Conservation (phyloP, 2,329 filamentous ascomycete species). For the Arachnomyces sp. region DNA sequence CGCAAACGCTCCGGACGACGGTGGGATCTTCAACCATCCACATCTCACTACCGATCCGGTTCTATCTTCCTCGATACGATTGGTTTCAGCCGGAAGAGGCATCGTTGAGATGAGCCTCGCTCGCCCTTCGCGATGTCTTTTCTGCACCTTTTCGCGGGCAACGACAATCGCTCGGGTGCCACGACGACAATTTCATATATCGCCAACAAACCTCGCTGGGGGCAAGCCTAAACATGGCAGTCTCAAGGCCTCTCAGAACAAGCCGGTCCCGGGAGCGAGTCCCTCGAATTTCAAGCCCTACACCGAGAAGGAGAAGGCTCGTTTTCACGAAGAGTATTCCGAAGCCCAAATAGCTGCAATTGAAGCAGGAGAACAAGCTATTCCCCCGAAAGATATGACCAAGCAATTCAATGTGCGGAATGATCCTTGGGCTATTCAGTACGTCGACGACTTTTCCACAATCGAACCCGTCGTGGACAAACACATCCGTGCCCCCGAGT, state of each 20-base stretch:
- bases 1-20: too few relatives aligned
- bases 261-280: slow-evolving; percentile 14
- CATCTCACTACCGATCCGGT: background rate
- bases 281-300: slow-evolving; percentile 48
- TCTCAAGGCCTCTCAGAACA: slow-evolving; percentile 29
- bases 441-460: slow-evolving; percentile 74
- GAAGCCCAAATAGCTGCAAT: slow-evolving; percentile 74
- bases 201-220: slow-evolving; percentile 24
- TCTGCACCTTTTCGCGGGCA: slow-evolving; percentile 41
- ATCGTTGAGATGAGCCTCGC: slow-evolving; percentile 41
- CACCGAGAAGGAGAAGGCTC: slow-evolving; percentile 56
- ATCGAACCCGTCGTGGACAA: slow-evolving; percentile 74
- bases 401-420: slow-evolving; percentile 63
- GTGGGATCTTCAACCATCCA: too few relatives aligned
- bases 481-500: slow-evolving; percentile 45
- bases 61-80: slow-evolving; percentile 4
- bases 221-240: slow-evolving; percentile 34
- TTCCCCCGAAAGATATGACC: slow-evolving; percentile 66
- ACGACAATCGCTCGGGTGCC: slow-evolving; percentile 31
- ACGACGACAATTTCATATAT: slow-evolving; percentile 44
- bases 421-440: slow-evolving; percentile 65
- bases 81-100: slow-evolving; percentile 21
- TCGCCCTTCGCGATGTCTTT: slow-evolving; percentile 41
- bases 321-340: slow-evolving; percentile 63
- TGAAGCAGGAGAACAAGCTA: slow-evolving; percentile 68